These are phyloP conservation scores for Aureobasidium sp. DNA, from an alignment of 2,329 filamentous ascomycete species.

Conservation along the genomic window DNA sequence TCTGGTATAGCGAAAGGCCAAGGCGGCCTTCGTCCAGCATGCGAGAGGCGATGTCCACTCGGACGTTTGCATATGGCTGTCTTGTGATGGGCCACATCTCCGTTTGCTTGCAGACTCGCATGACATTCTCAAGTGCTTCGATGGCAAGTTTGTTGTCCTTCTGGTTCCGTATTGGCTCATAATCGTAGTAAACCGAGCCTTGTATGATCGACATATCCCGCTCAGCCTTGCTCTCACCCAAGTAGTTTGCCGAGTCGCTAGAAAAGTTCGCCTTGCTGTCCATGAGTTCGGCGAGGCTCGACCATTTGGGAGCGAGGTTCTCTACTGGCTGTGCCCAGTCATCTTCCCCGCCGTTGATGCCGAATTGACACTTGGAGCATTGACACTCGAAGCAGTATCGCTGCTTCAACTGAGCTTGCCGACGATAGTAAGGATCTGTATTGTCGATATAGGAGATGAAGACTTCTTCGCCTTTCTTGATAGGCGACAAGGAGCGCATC, in stretches of 20 bases:
- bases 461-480: constrained; percentile 48
- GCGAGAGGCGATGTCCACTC: constrained; percentile 44
- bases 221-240: constrained; percentile 14
- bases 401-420: constrained; percentile 43
- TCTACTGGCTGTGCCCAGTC: constrained; percentile 28
- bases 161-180: constrained; percentile 9
- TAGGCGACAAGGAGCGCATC: constrained; percentile 44
- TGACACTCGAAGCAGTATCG: constrained; percentile 52
- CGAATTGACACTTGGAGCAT: constrained; percentile 43
- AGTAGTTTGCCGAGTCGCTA: neutral
- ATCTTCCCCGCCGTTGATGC: constrained; percentile 31
- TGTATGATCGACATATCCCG: constrained; percentile 20
- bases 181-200: constrained; percentile 18
- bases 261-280: constrained; percentile 15
- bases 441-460: constrained; percentile 54
- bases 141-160: constrained; percentile 19
- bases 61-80: constrained; percentile 47
- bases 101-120: constrained; percentile 24
- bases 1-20: constrained; percentile 35
- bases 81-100: constrained; percentile 39
- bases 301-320: constrained; percentile 18
- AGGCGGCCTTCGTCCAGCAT: constrained; percentile 32
- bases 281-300: constrained; percentile 17
- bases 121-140: constrained; percentile 19
- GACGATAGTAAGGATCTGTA: constrained; percentile 41